Conservation (phyloP, 495 filamentous ascomycete genomes). For the Aspergillus haitiensis region DNA sequence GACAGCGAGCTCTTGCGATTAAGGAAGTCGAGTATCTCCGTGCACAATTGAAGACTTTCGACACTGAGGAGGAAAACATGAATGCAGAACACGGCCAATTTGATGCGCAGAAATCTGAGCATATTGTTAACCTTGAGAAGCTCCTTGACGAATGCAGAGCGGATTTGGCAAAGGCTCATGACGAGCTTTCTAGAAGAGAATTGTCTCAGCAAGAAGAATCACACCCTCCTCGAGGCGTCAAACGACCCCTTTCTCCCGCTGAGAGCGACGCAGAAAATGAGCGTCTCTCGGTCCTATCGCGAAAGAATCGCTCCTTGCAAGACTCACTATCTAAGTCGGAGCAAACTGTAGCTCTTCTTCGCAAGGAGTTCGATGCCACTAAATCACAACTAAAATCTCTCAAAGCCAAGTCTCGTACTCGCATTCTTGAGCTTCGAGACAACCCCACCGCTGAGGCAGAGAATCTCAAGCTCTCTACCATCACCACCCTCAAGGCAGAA, state of each 20-base stretch:
- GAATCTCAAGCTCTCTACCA: slow-evolving; percentile 75
- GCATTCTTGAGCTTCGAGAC: slow-evolving; percentile 79
- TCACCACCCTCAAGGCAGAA: slow-evolving; percentile 74
- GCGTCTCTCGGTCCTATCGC: slow-evolving; percentile 74
- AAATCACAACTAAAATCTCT: slow-evolving; percentile 70
- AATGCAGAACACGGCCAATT: slow-evolving; percentile 65
- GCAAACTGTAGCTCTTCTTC: slow-evolving; percentile 61
- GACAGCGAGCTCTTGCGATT: slow-evolving; percentile 77
- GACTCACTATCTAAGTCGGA: slow-evolving; percentile 68
- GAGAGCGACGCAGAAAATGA: slow-evolving; percentile 68
- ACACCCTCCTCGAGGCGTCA: slow-evolving; percentile 39
- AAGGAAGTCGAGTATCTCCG: slow-evolving; percentile 95
- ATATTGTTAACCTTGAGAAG: slow-evolving; percentile 78
- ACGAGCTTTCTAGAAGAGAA: slow-evolving; percentile 68
- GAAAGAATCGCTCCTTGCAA: slow-evolving; percentile 85
- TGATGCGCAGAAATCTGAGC: slow-evolving; percentile 71
- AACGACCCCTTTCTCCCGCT: slow-evolving; percentile 56
- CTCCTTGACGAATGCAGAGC: slow-evolving; percentile 83
- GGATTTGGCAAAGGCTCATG: slow-evolving; percentile 74
- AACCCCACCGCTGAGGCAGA: slow-evolving; percentile 87
- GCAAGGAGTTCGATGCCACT: slow-evolving; percentile 72
- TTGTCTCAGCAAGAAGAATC: slow-evolving; percentile 37
- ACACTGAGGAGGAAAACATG: slow-evolving; percentile 84
- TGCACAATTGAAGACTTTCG: slow-evolving; percentile 87
- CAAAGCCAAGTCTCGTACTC: slow-evolving; percentile 71